Conservation (phyloP, 1,139 yeast species). For the Taphrina sp. region DNA sequence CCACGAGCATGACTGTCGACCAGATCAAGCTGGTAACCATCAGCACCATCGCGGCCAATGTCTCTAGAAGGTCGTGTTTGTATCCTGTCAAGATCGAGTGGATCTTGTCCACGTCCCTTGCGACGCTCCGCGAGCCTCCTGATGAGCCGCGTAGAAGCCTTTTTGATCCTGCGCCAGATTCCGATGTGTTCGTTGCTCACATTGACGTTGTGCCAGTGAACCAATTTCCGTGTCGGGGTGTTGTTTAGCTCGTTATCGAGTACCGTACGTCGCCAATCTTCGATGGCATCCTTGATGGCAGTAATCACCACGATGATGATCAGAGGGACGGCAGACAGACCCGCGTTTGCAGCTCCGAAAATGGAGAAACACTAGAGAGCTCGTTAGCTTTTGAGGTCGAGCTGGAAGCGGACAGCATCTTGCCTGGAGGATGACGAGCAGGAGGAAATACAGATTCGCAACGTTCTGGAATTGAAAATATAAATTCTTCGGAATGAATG, state of each 20-base stretch:
- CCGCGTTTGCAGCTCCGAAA: slow-evolving; percentile 90
- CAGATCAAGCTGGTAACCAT: slow-evolving; percentile 27
- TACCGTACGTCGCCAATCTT: slow-evolving; percentile 80
- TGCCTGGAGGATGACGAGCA: slow-evolving; percentile 72
- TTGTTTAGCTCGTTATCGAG: slow-evolving; percentile 85
- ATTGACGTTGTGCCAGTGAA: slow-evolving; percentile 70
- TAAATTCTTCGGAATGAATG: slow-evolving; percentile 84
- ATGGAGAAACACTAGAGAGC: slow-evolving; percentile 56
- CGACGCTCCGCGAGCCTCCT: slow-evolving; percentile 35
- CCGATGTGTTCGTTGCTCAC: slow-evolving; percentile 67
- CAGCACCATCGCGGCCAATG: slow-evolving; percentile 12
- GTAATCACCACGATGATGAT: slow-evolving; percentile 87
- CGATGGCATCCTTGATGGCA: slow-evolving; percentile 89
- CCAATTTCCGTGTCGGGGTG: slow-evolving; percentile 72
- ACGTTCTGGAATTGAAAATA: slow-evolving; percentile 77
- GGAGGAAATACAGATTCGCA: slow-evolving; percentile 83
- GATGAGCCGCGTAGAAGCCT: slow-evolving; percentile 45
- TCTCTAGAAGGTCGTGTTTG: slow-evolving; percentile 32
- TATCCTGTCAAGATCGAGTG: slow-evolving; percentile 29
- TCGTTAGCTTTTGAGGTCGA: background rate
- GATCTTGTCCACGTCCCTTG: slow-evolving; percentile 35
- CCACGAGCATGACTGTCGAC: slow-evolving; percentile 26
- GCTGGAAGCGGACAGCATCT: slow-evolving; percentile 26
- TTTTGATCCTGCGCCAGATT: slow-evolving; percentile 66
- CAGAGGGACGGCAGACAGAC: slow-evolving; percentile 86